Base-by-base conservation (phyloP, 306 rosid genomes). In the Ormosia emarginata region DNA sequence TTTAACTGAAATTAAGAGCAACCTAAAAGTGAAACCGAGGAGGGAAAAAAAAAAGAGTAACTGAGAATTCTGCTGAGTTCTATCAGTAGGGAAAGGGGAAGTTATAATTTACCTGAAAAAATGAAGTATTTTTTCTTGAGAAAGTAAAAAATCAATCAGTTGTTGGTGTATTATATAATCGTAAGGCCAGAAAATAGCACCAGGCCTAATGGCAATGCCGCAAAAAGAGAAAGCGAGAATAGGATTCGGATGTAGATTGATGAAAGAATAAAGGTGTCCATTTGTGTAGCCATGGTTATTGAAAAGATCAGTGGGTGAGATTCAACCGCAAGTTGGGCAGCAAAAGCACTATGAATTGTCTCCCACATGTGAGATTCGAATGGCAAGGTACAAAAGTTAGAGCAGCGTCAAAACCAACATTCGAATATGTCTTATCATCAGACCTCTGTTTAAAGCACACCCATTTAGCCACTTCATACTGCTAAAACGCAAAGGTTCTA, bases 161-260 rank as follows among this genome's bases (percentile, higher is more conserved):
- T 71, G 52, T 70, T 73, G 40, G 79, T 55, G n/a, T 55, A 41
- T 64, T 82, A 44, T 81, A 79, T 75, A 64, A 53, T 24, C 12
- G 50, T 10, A 49, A 69, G 12, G 57, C 11, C 10, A 55, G 75
- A 70, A 79, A 78, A 79, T 15, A 13, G 36, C 49, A 36, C 0
- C 58, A 62, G 17, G 67, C 57, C 75, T 46, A 12, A 47, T 47
- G 59, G 59, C 29, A 8, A 41, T 18, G 11, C 65, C 41, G 52
- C 73, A 71, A 18, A 17, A 82, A 70, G 75, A 77, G 37, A 74
- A 67, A 18, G 73, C n/a, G 66, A 75, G 96, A 91, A 90, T 79
- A 83, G 29, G 93, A 88, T 91, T 91, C 93, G 2, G 52, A 72
- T 81, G 49, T 70, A 10, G 69, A 84, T 79, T 72, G 57, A 56